Evolutionary conservation across 495 filamentous ascomycete species (phyloP), one percentile per base, ranked within the genome.

Genomic region (Aspergillus homomorphus): DNA sequence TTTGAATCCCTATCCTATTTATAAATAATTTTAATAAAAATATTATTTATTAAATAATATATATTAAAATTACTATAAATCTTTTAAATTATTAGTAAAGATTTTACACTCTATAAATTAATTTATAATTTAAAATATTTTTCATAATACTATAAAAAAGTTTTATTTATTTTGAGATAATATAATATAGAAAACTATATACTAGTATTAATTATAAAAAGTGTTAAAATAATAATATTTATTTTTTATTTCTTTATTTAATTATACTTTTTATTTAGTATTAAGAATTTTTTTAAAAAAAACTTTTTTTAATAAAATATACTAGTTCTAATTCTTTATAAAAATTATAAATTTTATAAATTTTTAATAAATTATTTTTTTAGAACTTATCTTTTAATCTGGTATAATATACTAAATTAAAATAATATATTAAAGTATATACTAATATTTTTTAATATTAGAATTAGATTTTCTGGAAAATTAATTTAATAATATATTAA

Each of bases 251-350:
- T 53, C 28, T 41, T 18, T 53, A 41, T 42, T 19, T 53, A 38
- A 41, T 42, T 53, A 41, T 53, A 41, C n/a, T 42, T 26, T 53
- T 51, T 51, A 59, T 21, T 54, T 9, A 59, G 44, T 59, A 41
- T 54, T 48, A 54, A 24, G 26, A 46, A 46, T 51, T 58, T 54
- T 42, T 57, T 15, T 38, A 57, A 61, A 23, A 51, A 44, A 57
- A 28, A 14, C 52, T 52, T 43, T 53, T 51, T 52, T 30, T 56
- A 45, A 53, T 38, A 58, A 61, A 56, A 24, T 4, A 30, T 24
- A 45, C 4, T 41, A 56, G 26, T 30, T 28, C 30, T 56, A 56
- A 28, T 45, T 48, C 46, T 10, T 44, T 23, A 46, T 28, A 45
- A 48, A 28, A 24, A 28, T 45, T 45, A 56, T 45, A 45, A 53